Evolutionary conservation across 306 rosid genomes (phyloP), one percentile per base, ranked within the genome.

Genomic region (Neltuma alba): DNA sequence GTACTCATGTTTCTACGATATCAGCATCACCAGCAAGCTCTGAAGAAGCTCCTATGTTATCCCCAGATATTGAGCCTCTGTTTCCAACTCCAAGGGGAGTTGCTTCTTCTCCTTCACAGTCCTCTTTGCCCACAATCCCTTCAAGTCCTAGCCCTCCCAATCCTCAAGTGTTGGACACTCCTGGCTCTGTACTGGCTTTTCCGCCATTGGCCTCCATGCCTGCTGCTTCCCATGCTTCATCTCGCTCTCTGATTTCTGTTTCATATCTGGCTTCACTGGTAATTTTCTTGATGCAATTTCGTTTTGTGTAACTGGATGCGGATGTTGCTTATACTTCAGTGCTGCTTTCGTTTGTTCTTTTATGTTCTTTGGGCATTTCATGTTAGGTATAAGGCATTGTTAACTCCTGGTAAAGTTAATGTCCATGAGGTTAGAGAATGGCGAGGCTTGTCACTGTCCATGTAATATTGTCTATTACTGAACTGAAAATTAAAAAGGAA

Each of bases 71-170:
- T 70, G 87, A 86, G 23, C 89, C 89, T 11, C 70, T 86, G 25
- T 86, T 86, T 74, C 89, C 89, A 8, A 73, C 87, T 1, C 89
- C 89, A 2, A 72, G 85, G 50, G 44, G 81, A 72, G 74, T 72
- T 23, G 81, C 89, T 74, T 54, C 6, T 21, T 54, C 89, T 74
- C 89, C 89, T 4, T 42, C 85, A 37, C 83, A 86, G 5, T 77
- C 87, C 4, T 74, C 89, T 74, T 55, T 80, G 41, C 89, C 89
- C 3, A 86, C 85, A 23, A 86, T 86, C 52, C 87, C 89, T 83
- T 83, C 89, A 77, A 86, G 81, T 18, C 89, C 87, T 0, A 86
- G 89, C 60, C 87, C 89, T 69, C 89, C 89, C 33, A 86, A 83
- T 66, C 85, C 89, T 2, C 85, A 75, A 45, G 38, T 15, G 12